Percentiles rank a stretch among this genome's conserved stretches.
Conservation (phyloP, 2,329 filamentous ascomycete species). For the Colletotrichum musae region DNA sequence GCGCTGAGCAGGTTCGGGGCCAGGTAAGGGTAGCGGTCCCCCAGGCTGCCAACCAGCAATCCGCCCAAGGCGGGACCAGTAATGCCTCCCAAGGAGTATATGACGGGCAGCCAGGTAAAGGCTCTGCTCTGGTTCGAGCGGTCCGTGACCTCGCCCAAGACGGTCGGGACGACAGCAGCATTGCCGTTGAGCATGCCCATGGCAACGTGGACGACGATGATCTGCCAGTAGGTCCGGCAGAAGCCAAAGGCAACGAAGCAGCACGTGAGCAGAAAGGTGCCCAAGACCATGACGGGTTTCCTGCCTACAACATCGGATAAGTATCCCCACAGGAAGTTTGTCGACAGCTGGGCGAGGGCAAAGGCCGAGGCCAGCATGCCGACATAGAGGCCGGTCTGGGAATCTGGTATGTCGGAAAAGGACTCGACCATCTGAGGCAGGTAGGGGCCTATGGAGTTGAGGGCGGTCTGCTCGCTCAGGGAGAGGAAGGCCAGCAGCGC, state of each 20-base stretch:
- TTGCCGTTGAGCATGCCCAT: conserved; percentile 98
- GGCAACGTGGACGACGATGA: conserved; percentile 85
- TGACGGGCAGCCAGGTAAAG: conserved; percentile 93
- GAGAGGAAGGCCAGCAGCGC: conserved; percentile 89
- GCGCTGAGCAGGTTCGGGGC: conserved; percentile 87
- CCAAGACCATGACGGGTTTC: conserved; percentile 86
- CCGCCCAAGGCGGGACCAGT: conserved; percentile 94
- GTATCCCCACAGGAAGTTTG: conserved; percentile 93
- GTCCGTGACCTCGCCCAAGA: conserved; percentile 94
- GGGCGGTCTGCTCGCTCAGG: conserved; percentile 92
- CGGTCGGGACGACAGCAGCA: conserved; percentile 92
- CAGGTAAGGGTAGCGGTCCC: conserved; percentile 83
- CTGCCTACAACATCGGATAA: conserved; percentile 83
- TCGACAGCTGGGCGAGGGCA: conserved; percentile 90
- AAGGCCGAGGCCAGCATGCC: conserved; percentile 92
- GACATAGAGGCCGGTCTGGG: conserved; percentile 87
- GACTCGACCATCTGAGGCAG: conserved; percentile 91
- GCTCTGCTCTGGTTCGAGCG: conserved; percentile 93
- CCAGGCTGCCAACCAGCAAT: conserved; percentile 77
- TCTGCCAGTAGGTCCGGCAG: conserved; percentile 85
- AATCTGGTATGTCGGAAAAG: conserved; percentile 83
- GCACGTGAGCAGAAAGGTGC: conserved; percentile 84
- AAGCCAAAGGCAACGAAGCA: conserved; percentile 93
- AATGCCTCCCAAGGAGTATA: conserved; percentile 96
- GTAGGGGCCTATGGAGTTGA: conserved; percentile 97